A percentile compares a stretch with the other conserved stretches of the same genome.
phyloP scores from a whole-genome alignment of 306 rosid genomes.

The Herpetospermum pedunculosum region DNA sequence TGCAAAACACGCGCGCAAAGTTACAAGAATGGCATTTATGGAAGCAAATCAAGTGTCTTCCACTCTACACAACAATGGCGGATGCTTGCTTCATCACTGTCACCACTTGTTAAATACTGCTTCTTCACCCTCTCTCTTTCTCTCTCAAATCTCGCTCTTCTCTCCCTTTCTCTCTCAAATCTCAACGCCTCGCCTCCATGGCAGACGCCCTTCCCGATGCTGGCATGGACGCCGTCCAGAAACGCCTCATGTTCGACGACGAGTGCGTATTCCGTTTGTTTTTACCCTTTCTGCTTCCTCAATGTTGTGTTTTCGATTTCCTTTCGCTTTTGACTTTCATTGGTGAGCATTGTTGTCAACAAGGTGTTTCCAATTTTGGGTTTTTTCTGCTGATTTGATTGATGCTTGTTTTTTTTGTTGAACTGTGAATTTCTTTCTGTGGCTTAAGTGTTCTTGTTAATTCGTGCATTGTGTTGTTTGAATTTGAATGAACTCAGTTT shows the following conservation, averaged over 20 bases:
- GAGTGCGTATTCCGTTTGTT: conserved; percentile 52
- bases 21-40: not conserved
- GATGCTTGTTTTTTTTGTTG: no score
- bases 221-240: conserved; percentile 94
- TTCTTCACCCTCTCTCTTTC: not conserved
- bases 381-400: no score
- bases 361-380: no score
- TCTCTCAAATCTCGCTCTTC: not conserved
- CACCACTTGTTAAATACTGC: not conserved
- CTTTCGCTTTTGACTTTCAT: not conserved
- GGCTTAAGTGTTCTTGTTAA: not conserved
- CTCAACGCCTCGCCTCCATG: conserved; percentile 38
- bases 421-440: not conserved
- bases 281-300: not conserved
- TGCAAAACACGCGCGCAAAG: not conserved
- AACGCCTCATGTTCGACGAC: conserved; percentile 97
- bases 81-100: not conserved
- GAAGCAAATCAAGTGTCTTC: not conserved
- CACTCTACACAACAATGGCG: conserved; percentile 5
- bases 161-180: conserved; percentile 21
- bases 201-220: conserved; percentile 44
- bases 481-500: not conserved
- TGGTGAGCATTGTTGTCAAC: no score
- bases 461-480: not conserved
- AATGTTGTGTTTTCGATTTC: not conserved